These are phyloP conservation scores for Venturiaceae sp. DNA, from an alignment of 2,329 filamentous ascomycete species.

Conservation along the genomic window DNA sequence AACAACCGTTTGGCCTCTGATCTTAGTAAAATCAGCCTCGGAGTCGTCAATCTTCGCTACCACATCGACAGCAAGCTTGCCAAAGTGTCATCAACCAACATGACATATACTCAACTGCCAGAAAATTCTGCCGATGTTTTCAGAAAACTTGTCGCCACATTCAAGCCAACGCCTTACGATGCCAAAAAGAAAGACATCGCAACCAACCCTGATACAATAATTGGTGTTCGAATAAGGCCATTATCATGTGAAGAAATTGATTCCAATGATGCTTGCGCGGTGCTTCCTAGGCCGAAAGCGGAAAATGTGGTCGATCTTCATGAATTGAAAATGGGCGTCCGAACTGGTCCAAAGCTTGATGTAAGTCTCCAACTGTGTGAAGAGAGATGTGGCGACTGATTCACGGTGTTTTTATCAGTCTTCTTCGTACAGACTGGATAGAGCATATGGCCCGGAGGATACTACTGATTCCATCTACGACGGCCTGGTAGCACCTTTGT, in stretches of 20 bases:
- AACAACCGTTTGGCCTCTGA: not conserved
- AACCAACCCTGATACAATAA: not conserved
- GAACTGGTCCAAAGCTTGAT: constrained; percentile 12
- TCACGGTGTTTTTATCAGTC: not conserved
- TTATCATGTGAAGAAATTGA: not conserved
- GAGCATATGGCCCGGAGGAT: not conserved
- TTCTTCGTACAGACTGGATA: not conserved
- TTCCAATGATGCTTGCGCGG: not conserved
- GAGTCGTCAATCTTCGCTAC: no score
- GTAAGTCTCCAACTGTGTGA: constrained; percentile 1
- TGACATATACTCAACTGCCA: not conserved
- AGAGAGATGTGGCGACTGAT: not conserved
- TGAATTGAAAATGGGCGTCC: constrained; percentile 15
- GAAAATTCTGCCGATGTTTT: not conserved
- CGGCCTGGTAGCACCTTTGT: constrained; percentile 29
- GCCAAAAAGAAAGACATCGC: not conserved
- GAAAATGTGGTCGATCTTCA: constrained; percentile 15
- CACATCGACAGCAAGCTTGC: no score
- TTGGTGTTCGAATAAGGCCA: not conserved
- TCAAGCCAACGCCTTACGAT: not conserved
- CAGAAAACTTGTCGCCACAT: not conserved
- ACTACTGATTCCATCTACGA: constrained; percentile 32
- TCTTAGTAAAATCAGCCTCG: not conserved
- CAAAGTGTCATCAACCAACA: not conserved
- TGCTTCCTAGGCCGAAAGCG: constrained; percentile 11